Evolutionary conservation across 2,329 filamentous ascomycete species (phyloP).

Genomic region (Paraconiothyrium sp.): DNA sequence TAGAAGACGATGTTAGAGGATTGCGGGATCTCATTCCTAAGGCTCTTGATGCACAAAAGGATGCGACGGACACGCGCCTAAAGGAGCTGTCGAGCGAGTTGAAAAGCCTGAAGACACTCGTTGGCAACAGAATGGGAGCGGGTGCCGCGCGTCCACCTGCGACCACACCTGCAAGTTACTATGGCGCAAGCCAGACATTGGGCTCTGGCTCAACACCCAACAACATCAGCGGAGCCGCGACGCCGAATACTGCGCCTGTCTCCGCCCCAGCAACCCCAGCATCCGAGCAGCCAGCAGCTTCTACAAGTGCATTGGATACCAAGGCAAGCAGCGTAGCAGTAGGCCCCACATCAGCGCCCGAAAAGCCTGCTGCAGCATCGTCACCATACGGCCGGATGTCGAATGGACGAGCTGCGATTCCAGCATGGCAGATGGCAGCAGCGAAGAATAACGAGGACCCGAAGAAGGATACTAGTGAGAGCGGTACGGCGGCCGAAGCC

Average conservation of each 20-base stretch:
- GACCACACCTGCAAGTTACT: conserved; percentile 34
- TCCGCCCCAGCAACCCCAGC: conserved; percentile 26
- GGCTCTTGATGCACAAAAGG: conserved; percentile 87
- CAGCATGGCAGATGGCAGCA: conserved; percentile 64
- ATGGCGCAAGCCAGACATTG: conserved; percentile 33
- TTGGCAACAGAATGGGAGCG: conserved; percentile 68
- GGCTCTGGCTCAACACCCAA: conserved; percentile 32
- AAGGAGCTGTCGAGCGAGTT: conserved; percentile 88
- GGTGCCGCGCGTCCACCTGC: conserved; percentile 39
- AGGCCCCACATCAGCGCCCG: conserved; percentile 34
- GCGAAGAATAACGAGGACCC: conserved; percentile 57
- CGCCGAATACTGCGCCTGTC: conserved; percentile 18
- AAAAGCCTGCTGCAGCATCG: conserved; percentile 36
- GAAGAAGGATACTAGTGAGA: conserved; percentile 55
- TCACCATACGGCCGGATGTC: conserved; percentile 45
- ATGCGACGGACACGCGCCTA: conserved; percentile 79
- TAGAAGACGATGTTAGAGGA: conserved; percentile 84
- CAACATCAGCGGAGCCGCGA: conserved; percentile 39
- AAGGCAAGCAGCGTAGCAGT: conserved; percentile 32
- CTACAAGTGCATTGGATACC: conserved; percentile 25
- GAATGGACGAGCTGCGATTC: conserved; percentile 56
- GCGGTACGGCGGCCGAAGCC: conserved; percentile 47
- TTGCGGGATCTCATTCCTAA: conserved; percentile 88
- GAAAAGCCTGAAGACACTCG: conserved; percentile 89
- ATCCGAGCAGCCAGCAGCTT: conserved; percentile 32